Evolutionary conservation across 2,329 filamentous ascomycete genomes (phyloP), one percentile per base, ranked within the genome.

Genomic region (Pezicula neosporulosa): DNA sequence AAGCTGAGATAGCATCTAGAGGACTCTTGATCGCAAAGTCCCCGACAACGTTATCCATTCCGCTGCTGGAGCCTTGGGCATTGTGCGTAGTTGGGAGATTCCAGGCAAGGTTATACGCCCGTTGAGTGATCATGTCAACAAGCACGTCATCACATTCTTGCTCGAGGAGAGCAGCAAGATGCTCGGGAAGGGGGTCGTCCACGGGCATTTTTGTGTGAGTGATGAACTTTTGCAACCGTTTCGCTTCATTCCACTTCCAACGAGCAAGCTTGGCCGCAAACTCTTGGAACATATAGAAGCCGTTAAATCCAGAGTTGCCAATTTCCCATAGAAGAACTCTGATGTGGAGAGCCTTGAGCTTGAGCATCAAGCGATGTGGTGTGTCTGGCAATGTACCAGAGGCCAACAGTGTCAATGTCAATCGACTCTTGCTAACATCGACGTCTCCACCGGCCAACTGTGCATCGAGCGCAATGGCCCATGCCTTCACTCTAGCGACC

Each of bases 391-490:
- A 76, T 1, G 92, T 96, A 21, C 87, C 86, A 2, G 92, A 95
- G 8, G 92, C 91, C 63, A 97, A 85, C 24, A 97, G 77, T 0
- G 92, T 96, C 46, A 97, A 76, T 0, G 93, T 82, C 30, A 97
- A 77, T 46, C 93, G 85, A 68, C 89, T 91, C 69, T 88, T 91
- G 75, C 87, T 96, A 60, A 97, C 88, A 67, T 96, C 89, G 8
- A 86, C 81, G 68, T 97, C 93, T 13, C 93, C 92, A 39, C 93
- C 93, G 9, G 90, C 90, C 18, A 97, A 78, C 68, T 97, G 93
- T 24, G 93, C 91, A 68, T 97, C 93, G 49, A 97, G 80, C 13
- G 92, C 92, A 63, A 96, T 96, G 33, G 87, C 82, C 93, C 93
- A 97, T 0, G 91, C 90, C 71, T 96, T 94, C 62, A 96, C 81